Percentiles rank a stretch among this genome's conserved stretches.
Conservation (phyloP, 2,329 filamentous ascomycete species). For the Fusarium nanum region DNA sequence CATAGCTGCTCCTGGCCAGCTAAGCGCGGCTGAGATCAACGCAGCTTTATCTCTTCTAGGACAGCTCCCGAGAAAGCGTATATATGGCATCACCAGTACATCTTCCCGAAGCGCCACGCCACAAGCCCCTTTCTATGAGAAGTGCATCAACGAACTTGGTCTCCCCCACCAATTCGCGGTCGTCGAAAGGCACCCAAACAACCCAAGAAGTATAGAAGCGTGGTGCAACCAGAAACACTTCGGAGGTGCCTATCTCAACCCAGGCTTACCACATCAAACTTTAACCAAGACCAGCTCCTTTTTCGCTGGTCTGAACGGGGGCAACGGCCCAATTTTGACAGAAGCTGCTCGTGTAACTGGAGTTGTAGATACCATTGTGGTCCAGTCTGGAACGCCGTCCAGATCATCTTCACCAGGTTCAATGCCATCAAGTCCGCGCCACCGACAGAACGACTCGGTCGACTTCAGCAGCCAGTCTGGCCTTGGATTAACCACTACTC, state of each 20-base stretch:
- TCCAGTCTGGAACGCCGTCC: slow-evolving; percentile 60
- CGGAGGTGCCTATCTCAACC: slow-evolving; percentile 84
- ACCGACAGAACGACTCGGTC: slow-evolving; percentile 48
- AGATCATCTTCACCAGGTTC: slow-evolving; percentile 60
- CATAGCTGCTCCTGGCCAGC: slow-evolving; percentile 85
- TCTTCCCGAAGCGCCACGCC: slow-evolving; percentile 72
- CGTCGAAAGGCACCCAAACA: slow-evolving; percentile 76
- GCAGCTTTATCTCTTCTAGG: slow-evolving; percentile 81
- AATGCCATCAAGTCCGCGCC: slow-evolving; percentile 61
- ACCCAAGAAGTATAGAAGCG: slow-evolving; percentile 73
- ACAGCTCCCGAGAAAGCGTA: slow-evolving; percentile 80
- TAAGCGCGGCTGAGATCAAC: slow-evolving; percentile 89
- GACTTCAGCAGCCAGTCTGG: slow-evolving; percentile 48
- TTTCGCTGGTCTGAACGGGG: slow-evolving; percentile 63
- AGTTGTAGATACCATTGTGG: slow-evolving; percentile 83
- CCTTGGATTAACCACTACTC: slow-evolving; percentile 62
- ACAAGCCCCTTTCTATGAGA: slow-evolving; percentile 87
- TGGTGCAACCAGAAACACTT: slow-evolving; percentile 80
- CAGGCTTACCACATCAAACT: slow-evolving; percentile 70
- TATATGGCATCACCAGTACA: slow-evolving; percentile 82
- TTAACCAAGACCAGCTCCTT: slow-evolving; percentile 69
- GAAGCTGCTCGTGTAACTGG: slow-evolving; percentile 83
- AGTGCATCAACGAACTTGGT: slow-evolving; percentile 84
- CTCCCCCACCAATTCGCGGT: slow-evolving; percentile 84
- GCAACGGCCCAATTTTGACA: slow-evolving; percentile 69